These are phyloP conservation scores for Salvia rosmarinus DNA, from an alignment of 257 asterid species.

Conservation along the genomic window DNA sequence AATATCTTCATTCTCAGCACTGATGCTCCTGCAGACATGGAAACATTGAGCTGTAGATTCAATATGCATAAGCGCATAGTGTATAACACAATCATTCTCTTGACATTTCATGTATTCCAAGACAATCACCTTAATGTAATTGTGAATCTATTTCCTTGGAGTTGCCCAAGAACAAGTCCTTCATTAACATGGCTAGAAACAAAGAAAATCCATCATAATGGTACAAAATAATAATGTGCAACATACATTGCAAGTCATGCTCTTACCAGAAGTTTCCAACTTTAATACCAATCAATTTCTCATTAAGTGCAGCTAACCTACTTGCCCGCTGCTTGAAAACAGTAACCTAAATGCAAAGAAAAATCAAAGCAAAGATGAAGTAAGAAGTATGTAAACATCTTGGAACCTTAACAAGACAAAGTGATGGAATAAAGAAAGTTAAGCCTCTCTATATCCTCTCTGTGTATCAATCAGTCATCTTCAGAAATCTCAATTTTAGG, in stretches of 20 bases:
- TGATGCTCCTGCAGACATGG: conserved; percentile 64
- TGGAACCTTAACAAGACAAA: background rate
- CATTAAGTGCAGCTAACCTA: conserved; percentile 79
- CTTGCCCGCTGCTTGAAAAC: conserved; percentile 87
- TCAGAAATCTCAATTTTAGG: conserved; percentile 4
- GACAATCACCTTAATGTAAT: conserved; percentile 68
- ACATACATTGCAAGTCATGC: conserved; percentile 28
- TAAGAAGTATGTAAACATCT: background rate
- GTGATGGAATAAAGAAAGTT: background rate
- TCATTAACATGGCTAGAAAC: conserved; percentile 79
- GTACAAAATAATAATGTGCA: conserved; percentile 27
- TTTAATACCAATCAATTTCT: conserved; percentile 79
- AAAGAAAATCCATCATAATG: conserved; percentile 24
- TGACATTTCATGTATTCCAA: conserved; percentile 2
- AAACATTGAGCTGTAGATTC: conserved; percentile 27
- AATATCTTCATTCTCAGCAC: conserved; percentile 73
- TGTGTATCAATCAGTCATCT: conserved; percentile 1
- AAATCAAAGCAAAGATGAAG: conserved; percentile 24
- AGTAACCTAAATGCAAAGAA: conserved; percentile 63
- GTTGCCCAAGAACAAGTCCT: conserved; percentile 92
- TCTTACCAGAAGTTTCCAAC: conserved; percentile 95
- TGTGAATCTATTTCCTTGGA: conserved; percentile 88
- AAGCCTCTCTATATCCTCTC: background rate
- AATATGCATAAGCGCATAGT: conserved; percentile 12
- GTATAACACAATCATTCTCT: background rate